Conservation (phyloP, 2,329 filamentous ascomycete genomes). For the Arthrobotrys sphaeroides region DNA sequence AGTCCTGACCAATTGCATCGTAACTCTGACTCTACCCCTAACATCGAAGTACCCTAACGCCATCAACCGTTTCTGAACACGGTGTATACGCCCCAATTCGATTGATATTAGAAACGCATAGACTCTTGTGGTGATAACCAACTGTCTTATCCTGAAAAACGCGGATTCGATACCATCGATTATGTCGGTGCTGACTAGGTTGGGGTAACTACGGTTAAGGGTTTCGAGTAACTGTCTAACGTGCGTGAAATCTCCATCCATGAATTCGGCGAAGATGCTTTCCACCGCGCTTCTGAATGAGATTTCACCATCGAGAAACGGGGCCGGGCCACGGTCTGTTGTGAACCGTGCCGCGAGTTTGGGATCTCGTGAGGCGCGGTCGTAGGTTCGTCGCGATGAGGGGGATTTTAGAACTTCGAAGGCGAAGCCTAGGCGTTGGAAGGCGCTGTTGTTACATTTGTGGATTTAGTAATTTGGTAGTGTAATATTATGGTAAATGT, state of each 20-base stretch:
- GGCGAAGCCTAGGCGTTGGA: constrained; percentile 62
- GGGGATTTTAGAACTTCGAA: constrained; percentile 62
- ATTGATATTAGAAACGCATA: constrained; percentile 62
- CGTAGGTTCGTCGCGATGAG: constrained; percentile 61
- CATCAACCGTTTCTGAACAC: constrained; percentile 61
- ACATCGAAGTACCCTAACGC: constrained; percentile 62
- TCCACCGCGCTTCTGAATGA: constrained; percentile 61
- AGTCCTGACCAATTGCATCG: constrained; percentile 61
- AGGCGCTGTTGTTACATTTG: constrained; percentile 58
- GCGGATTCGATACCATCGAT: constrained; percentile 60
- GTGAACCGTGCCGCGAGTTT: constrained; percentile 57
- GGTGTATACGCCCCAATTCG: constrained; percentile 61
- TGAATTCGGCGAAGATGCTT: constrained; percentile 61
- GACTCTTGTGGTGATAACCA: constrained; percentile 61
- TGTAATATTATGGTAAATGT: neutral
- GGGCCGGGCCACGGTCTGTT: constrained; percentile 55
- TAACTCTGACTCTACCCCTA: constrained; percentile 60
- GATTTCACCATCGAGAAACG: constrained; percentile 61
- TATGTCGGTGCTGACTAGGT: constrained; percentile 60
- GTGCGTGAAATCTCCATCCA: constrained; percentile 61
- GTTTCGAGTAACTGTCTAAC: constrained; percentile 60
- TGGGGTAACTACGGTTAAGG: constrained; percentile 60
- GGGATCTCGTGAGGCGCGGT: constrained; percentile 59
- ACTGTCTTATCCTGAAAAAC: constrained; percentile 60
- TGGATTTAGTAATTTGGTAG: neutral